Conservation (phyloP, 176 grass and related monocot genomes). For the Phragmites australis region DNA sequence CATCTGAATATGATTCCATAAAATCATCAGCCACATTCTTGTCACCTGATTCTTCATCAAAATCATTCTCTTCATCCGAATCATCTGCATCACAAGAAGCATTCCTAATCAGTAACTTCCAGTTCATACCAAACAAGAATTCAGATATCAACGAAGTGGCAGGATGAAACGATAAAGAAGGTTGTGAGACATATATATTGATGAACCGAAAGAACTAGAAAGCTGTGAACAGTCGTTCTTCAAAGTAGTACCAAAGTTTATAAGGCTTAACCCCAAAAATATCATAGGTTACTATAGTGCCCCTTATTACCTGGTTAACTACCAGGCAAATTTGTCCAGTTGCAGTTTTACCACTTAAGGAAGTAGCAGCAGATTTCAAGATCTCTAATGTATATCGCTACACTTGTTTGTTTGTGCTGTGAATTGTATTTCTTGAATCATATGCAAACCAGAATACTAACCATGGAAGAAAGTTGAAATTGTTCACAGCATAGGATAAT, state of each 20-base stretch:
- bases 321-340: neutral
- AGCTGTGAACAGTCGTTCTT: neutral
- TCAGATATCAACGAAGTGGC: neutral
- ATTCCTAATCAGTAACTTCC: constrained; percentile 4
- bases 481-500: neutral
- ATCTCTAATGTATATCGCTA: neutral
- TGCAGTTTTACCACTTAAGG: neutral
- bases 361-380: neutral
- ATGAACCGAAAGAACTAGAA: constrained; percentile 2
- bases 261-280: neutral
- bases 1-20: constrained; percentile 89
- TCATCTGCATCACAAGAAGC: constrained; percentile 53
- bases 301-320: neutral
- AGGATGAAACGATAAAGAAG: constrained; percentile 7
- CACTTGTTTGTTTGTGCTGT: neutral
- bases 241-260: neutral
- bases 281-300: neutral
- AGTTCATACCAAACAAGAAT: constrained; percentile 11
- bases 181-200: neutral
- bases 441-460: neutral
- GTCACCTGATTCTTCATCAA: constrained; percentile 55
- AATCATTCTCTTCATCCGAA: constrained; percentile 63
- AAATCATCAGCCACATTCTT: constrained; percentile 57
- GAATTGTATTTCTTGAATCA: neutral
- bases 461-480: neutral